Evolutionary conservation across 192 early-diverging fungal genomes (phyloP), one percentile per base, ranked within the genome.

Genomic region (Coemansia erecta): DNA sequence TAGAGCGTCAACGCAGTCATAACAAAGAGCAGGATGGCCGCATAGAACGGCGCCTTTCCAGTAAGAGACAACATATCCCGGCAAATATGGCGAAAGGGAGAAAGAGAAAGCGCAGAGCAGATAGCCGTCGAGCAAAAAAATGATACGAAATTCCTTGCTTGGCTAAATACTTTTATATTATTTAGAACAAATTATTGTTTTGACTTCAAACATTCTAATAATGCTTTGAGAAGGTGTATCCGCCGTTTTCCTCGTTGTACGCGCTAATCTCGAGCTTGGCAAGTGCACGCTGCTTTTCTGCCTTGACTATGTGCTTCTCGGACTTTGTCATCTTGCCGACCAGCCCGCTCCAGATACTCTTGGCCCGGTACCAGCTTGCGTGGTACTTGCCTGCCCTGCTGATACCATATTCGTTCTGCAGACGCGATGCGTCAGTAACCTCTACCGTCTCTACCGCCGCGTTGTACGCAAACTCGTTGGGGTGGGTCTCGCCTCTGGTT

Each of bases 211-310:
- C 13, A 43, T 43, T n/a, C 42, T n/a, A 13, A 43, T 49, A 49
- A 12, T 49, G 23, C 37, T 59, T 59, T 7, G 57, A 47, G 48
- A 79, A 79, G 4, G 63, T 55, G 18, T 63, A 72, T 3, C 76
- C 70, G 19, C 70, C 66, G 49, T 57, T 61, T 2, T 64, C 53
- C 26, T 79, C 76, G 15, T 56, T 37, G n/a, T 56, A 70, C n/a
- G 70, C 76, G 35, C 63, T 70, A n/a, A 66, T 54, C 54, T 79
- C 77, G 8, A 79, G 67, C 26, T 59, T 45, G n/a, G 77, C 77
- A 45, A 79, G 44, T 11, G 63, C 66, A 8, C 63, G 26, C 53
- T 79, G 77, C 41, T 46, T 65, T 8, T 50, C 46, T 3, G 77
- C 66, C 57, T 69, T 79, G 12, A 63, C 63, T 17, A 60, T 1